phyloP scores from a whole-genome alignment of 1,284 basidiomycete species.

The Inonotus obliquus region DNA sequence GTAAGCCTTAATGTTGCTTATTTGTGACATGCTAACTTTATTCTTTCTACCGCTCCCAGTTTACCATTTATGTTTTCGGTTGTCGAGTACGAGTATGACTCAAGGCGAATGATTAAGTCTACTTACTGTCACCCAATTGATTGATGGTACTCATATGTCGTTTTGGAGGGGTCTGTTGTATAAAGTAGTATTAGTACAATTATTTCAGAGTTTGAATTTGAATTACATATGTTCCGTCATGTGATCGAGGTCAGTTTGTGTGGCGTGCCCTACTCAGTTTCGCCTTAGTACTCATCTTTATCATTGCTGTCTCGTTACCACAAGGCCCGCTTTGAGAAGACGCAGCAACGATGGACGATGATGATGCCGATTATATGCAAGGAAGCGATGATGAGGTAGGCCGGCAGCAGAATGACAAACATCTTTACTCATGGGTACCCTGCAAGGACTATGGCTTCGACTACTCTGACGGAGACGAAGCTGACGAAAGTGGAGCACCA shows the following conservation, averaged over 20 bases:
- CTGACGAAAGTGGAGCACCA: constrained; percentile 73
- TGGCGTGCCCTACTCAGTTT: no score
- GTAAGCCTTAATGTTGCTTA: neutral
- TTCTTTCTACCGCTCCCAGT: no score
- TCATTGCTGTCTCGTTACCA: neutral
- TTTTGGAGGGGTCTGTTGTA: no score
- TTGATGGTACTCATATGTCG: no score
- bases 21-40: neutral
- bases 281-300: neutral
- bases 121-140: no score
- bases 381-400: constrained; percentile 75
- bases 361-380: constrained; percentile 88
- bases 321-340: neutral
- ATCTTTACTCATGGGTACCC: constrained; percentile 17
- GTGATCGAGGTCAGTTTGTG: no score
- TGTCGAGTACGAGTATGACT: no score
- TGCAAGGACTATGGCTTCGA: constrained; percentile 92
- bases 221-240: no score
- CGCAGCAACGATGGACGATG: constrained; percentile 63
- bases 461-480: constrained; percentile 90
- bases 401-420: constrained; percentile 5
- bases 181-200: no score
- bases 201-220: no score
- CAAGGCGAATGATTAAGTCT: no score
- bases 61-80: no score